Base-by-base conservation (phyloP, 2,329 filamentous ascomycete genomes). In the Paraphaeosphaeria sporulosa region DNA sequence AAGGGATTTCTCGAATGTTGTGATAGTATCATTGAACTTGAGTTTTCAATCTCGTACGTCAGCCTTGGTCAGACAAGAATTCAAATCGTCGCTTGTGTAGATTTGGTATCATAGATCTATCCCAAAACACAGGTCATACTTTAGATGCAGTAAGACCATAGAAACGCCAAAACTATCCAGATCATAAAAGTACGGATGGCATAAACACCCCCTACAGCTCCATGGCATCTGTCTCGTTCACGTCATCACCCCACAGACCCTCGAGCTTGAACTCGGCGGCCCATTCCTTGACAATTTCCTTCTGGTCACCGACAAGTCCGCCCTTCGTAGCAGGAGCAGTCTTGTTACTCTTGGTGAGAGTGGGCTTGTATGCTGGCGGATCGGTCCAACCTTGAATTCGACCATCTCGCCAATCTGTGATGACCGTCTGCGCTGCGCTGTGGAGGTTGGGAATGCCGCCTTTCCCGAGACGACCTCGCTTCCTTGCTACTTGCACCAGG, bases 371-470 rank as follows among this genome's bases (percentile, higher is more conserved):
- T 38, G 85, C 84, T 8, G 94, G 93, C 2, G 93, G 86, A 69
- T 93, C 90, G 50, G 89, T 87, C 94, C 94, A 97, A 59, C 94
- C 94, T 79, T 96, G 93, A 70, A 99, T 96, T 55, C 95, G 88
- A 27, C 94, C 94, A 76, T 98, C 94, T 68, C 95, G 87, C 92
- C 95, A 96, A 82, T 99, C 95, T n/a, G 89, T 95, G 59, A 99
- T 88, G 58, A 99, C 94, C 0, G 92, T 90, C 86, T 95, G 94
- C 64, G 94, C 95, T 8, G 95, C 94, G 56, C 91, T 89, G 67
- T 88, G 85, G 60, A 98, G 79, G 78, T 98, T 99, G 46, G 95
- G 95, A 17, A 98, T 86, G 63, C 95, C 95, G 21, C 94, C 94
- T 68, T 91, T 90, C 53, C 94, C 93, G 17, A 99, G 84, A 59